A percentile compares a stretch with the other conserved stretches of the same genome.
These are phyloP conservation scores for Globisporangium radiosum DNA, from an alignment of 352 stramenopile genomes.

Conservation along the genomic window DNA sequence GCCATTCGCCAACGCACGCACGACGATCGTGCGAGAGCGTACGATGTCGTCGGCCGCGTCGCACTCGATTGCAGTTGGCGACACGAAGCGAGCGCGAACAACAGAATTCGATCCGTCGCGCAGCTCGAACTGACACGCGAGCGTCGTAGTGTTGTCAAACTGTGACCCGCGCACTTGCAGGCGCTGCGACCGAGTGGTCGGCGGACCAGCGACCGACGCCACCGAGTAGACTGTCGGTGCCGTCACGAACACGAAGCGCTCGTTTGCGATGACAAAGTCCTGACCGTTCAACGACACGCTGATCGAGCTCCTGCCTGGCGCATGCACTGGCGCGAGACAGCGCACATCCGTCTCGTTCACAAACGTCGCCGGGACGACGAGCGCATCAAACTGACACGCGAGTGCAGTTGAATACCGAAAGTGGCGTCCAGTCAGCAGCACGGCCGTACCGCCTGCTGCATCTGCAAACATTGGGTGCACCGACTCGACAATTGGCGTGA, in stretches of 20 bases:
- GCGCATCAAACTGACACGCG: constrained; percentile 50
- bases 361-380: constrained; percentile 36
- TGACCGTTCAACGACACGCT: constrained; percentile 63
- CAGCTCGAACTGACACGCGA: constrained; percentile 27
- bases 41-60: constrained; percentile 7
- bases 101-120: constrained; percentile 1
- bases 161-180: constrained; percentile 27
- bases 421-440: constrained; percentile 57
- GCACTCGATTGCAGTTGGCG: constrained; percentile 17
- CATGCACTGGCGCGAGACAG: constrained; percentile 48
- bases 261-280: constrained; percentile 29
- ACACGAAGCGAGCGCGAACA: constrained; percentile 14
- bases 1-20: constrained; percentile 27
- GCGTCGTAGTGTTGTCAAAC: constrained; percentile 17
- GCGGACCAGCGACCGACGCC: constrained; percentile 21
- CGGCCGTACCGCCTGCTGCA: constrained; percentile 39
- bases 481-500: constrained; percentile 31
- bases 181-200: constrained; percentile 15
- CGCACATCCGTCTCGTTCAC: constrained; percentile 48
- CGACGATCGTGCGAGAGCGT: constrained; percentile 6
- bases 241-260: constrained; percentile 38
- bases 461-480: constrained; percentile 37
- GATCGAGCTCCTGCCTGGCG: constrained; percentile 22
- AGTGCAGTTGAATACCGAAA: constrained; percentile 43
- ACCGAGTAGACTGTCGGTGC: constrained; percentile 46